These are phyloP conservation scores for Aciculosporium take DNA, from an alignment of 2,329 filamentous ascomycete genomes.

Conservation along the genomic window DNA sequence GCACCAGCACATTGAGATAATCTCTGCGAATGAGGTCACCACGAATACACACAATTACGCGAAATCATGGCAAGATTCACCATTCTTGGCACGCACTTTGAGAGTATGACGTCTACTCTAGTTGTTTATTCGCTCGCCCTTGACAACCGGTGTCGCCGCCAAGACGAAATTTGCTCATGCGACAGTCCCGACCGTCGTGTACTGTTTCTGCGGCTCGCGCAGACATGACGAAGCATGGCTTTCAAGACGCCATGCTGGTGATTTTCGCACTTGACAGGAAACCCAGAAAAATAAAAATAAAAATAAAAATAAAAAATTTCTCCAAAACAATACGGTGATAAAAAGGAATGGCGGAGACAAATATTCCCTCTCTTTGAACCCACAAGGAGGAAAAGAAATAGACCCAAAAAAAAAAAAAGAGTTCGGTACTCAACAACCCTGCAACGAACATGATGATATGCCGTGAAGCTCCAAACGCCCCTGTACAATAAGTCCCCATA, in stretches of 20 bases:
- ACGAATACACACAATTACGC: neutral
- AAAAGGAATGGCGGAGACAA: too few species aligned
- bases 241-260: neutral
- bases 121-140: neutral
- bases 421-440: neutral
- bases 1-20: neutral
- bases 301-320: too few species aligned
- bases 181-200: slow-evolving; percentile 3
- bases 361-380: too few species aligned
- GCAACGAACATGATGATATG: neutral
- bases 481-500: neutral
- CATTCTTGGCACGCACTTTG: neutral
- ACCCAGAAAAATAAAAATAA: neutral
- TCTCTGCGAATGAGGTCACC: too few species aligned
- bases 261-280: neutral
- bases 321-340: too few species aligned
- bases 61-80: neutral
- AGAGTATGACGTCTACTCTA: neutral
- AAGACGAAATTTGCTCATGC: neutral
- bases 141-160: slow-evolving; percentile 4
- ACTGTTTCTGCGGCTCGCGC: slow-evolving; percentile 1
- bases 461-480: neutral
- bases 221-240: neutral
- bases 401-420: neutral
- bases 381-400: neutral